A percentile compares a stretch with the other conserved stretches of the same genome.
Conservation (phyloP, 179 eudicot genomes). For the Corrigiola litoralis region DNA sequence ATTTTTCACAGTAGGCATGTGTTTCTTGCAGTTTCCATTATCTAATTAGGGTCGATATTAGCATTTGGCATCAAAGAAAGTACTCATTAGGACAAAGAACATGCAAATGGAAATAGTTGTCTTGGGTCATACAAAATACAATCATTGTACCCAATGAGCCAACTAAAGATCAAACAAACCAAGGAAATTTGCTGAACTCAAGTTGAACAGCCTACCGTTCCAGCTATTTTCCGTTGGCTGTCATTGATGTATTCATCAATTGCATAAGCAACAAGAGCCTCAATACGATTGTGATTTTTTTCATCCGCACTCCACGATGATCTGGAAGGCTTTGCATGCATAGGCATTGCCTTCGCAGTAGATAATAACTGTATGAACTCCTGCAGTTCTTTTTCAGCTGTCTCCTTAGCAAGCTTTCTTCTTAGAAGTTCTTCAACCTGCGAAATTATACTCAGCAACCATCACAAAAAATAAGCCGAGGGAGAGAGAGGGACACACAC, state of each 20-base stretch:
- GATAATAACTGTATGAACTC: conserved; percentile 61
- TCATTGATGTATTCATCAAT: conserved; percentile 57
- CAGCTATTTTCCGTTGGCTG: conserved; percentile 70
- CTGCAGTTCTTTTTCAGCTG: conserved; percentile 70
- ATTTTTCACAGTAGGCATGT: too few relatives aligned
- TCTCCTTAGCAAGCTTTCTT: conserved; percentile 67
- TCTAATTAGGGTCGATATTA: too few relatives aligned
- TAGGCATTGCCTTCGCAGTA: conserved; percentile 63
- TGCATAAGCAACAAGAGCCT: conserved; percentile 78
- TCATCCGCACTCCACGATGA: conserved; percentile 72
- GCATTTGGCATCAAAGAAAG: too few relatives aligned
- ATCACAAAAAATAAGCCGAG: background rate
- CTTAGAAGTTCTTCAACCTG: conserved; percentile 78
- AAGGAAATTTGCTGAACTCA: conserved; percentile 8
- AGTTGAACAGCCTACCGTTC: conserved; percentile 46
- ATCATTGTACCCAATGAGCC: background rate
- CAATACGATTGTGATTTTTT: conserved; percentile 45
- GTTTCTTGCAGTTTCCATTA: too few relatives aligned
- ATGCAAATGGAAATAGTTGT: too few relatives aligned
- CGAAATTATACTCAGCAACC: conserved; percentile 10
- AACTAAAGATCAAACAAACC: background rate
- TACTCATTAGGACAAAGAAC: too few relatives aligned
- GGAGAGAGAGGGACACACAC: background rate
- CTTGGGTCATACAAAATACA: background rate
- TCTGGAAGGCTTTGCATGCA: conserved; percentile 57